Evolutionary conservation across 257 asterid species (phyloP).

Genomic region (Solanum chilense): DNA sequence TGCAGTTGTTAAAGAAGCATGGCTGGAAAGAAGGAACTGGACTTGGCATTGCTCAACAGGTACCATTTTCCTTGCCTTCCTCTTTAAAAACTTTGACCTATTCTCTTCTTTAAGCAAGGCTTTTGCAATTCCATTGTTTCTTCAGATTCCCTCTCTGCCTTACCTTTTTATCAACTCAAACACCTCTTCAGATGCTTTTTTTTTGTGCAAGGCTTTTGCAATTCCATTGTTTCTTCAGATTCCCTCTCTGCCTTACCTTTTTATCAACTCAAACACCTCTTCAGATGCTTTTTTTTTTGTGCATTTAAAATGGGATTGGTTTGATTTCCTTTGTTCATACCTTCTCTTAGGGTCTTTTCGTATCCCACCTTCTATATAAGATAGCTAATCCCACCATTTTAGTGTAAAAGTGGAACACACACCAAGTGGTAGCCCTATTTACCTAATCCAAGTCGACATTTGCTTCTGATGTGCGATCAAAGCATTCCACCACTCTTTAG

Average conservation of each 20-base stretch:
- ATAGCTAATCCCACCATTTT: background rate
- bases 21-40: slow-evolving; percentile 3
- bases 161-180: background rate
- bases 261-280: background rate
- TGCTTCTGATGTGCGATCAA: background rate
- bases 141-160: background rate
- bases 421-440: background rate
- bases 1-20: background rate
- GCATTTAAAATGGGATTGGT: background rate
- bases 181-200: background rate
- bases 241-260: background rate
- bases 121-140: background rate
- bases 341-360: background rate
- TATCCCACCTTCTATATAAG: background rate
- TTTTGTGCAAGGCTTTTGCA: background rate
- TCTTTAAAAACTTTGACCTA: background rate
- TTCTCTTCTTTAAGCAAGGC: background rate
- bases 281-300: background rate
- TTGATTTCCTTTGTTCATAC: background rate
- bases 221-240: background rate
- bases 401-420: background rate
- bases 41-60: slow-evolving; percentile 4
- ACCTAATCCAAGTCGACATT: background rate
- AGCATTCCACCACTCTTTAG: background rate
- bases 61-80: background rate